Conservation (phyloP, 129 eudicot genomes). For the Calendula officinalis region DNA sequence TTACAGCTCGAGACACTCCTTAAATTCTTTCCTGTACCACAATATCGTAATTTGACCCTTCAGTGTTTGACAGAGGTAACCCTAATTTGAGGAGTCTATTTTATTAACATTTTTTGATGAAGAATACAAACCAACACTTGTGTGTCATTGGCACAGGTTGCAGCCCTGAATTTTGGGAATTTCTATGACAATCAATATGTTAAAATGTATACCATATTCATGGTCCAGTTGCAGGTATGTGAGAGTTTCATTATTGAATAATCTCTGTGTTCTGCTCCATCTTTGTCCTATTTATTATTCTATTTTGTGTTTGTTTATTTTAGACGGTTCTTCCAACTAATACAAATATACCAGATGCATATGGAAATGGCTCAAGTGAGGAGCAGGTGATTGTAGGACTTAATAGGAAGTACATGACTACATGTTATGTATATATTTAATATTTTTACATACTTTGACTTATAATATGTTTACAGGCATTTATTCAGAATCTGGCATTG, state of each 20-base stretch:
- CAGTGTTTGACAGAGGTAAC: conserved; percentile 95
- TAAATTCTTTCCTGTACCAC: conserved; percentile 70
- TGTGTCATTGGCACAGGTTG: conserved; percentile 58
- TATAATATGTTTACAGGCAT: conserved; percentile 58
- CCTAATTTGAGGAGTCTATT: neutral
- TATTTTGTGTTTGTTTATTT: conserved; percentile 24
- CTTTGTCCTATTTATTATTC: neutral
- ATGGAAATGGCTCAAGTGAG: conserved; percentile 77
- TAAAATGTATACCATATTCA: conserved; percentile 71
- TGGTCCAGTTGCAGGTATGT: conserved; percentile 89
- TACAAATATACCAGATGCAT: conserved; percentile 75
- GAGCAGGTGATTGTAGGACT: conserved; percentile 66
- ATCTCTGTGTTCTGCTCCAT: conserved; percentile 5
- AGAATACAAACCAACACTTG: neutral
- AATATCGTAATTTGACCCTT: conserved; percentile 84
- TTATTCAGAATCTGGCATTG: conserved; percentile 94
- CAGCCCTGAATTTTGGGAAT: conserved; percentile 87
- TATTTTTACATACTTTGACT: conserved; percentile 9
- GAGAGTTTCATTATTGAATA: neutral
- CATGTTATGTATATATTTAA: neutral
- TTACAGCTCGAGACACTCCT: conserved; percentile 84
- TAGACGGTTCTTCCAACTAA: conserved; percentile 73
- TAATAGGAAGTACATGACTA: conserved; percentile 14
- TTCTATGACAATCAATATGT: conserved; percentile 73
- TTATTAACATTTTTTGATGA: neutral